Evolutionary conservation across 768 basidiomycete genomes (phyloP).

Genomic region (Boletellus ananiceps): DNA sequence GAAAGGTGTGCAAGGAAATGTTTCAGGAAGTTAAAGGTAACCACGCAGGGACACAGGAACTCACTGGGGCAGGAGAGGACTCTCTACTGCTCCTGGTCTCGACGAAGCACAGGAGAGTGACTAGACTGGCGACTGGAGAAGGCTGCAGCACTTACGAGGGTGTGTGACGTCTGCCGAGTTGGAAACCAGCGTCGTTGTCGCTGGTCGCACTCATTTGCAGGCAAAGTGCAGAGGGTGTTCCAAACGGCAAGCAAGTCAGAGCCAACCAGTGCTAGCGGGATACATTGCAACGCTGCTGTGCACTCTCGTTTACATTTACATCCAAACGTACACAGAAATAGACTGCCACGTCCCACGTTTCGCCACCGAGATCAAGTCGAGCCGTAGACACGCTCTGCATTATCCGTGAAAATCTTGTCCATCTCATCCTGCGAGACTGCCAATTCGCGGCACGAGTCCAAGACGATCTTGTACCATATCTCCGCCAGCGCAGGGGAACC

Average conservation of each 20-base stretch:
- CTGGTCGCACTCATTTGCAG: conserved; percentile 13
- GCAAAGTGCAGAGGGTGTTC: not conserved
- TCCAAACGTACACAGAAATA: too few species aligned
- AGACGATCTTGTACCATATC: conserved; percentile 79
- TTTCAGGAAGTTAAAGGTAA: not conserved
- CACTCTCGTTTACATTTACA: not conserved
- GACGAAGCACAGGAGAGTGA: conserved; percentile 6
- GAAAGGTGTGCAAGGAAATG: not conserved
- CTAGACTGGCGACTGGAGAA: not conserved
- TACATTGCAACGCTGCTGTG: conserved; percentile 7
- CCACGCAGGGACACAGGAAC: conserved; percentile 10
- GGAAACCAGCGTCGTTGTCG: conserved; percentile 23
- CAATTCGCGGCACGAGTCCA: conserved; percentile 74
- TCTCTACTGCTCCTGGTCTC: conserved; percentile 51
- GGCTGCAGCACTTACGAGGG: conserved; percentile 33
- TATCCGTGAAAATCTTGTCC: conserved; percentile 66
- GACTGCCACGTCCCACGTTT: too few species aligned
- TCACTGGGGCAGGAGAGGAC: conserved; percentile 46
- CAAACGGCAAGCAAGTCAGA: not conserved
- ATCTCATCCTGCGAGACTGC: conserved; percentile 74
- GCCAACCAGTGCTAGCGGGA: not conserved
- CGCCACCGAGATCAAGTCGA: conserved; percentile 8
- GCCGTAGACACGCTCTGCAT: conserved; percentile 43
- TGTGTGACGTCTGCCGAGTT: conserved; percentile 32
- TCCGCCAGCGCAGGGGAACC: conserved; percentile 46